Base-by-base conservation (phyloP, 768 basidiomycete species). In the Termitomyces sp. region DNA sequence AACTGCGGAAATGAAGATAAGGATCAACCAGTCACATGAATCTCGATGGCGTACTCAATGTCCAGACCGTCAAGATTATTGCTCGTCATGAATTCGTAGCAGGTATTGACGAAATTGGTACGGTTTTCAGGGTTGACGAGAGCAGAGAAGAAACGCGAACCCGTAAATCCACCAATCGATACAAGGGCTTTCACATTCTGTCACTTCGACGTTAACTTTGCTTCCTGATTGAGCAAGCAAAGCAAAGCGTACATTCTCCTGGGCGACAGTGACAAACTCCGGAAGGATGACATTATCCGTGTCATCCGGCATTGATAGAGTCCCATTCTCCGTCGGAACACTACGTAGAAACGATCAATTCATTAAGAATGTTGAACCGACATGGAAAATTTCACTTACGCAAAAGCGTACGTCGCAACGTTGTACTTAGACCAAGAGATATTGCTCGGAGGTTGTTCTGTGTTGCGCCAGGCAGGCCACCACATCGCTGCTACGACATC, bases 121-220 rank as follows among this genome's bases (percentile, higher is more conserved):
- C 87, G 77, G 60, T 85, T 88, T 44, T 68, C 69, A 0, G 81
- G 68, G 5, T 78, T 83, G 13, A 91, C 80, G 16, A 77, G 73
- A 6, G 81, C 73, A 1, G 88, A 90, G 67, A 83, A 91, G 68
- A 75, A 88, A 28, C 61, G 68, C 2, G 83, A 77, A 5, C 89
- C 90, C 4, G 72, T 76, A 86, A 87, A 91, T 24, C 90, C 90
- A 29, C 90, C 90, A 18, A 92, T 73, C 0, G 84, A 81, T 29
- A 88, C 58, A 12, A 79, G 67, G 0, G 88, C 82, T 48, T 75
- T 72, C 12, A 88, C 85, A 60, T 68, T 64, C 87, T 89, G 53
- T 1, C 12, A 28, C 1, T 26, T 45, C 16, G 9, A 10, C 12
- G 6, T 41, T 22, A 42, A 39, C 8, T 1, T 16, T 31, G 20